phyloP scores from a whole-genome alignment of 805 yeast genomes.

The Komagataella pseudopastoris region DNA sequence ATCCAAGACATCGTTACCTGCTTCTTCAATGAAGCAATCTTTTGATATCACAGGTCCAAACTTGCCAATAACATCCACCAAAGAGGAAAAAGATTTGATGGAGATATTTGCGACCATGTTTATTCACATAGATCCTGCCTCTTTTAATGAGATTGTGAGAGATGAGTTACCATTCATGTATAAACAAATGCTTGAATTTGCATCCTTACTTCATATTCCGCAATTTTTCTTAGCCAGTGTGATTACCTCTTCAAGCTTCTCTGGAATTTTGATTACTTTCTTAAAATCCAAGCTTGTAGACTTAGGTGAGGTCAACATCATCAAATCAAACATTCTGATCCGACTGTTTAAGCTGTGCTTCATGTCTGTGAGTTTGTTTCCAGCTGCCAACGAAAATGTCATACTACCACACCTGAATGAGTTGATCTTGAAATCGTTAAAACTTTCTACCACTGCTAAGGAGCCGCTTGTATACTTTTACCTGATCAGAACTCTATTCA shows the following conservation, averaged over 20 bases:
- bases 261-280: constrained; percentile 70
- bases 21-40: constrained; percentile 17
- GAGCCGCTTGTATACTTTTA: constrained; percentile 89
- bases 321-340: constrained; percentile 68
- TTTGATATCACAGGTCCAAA: constrained; percentile 71
- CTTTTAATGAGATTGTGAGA: constrained; percentile 85
- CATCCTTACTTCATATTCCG: constrained; percentile 80
- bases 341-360: constrained; percentile 85
- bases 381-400: constrained; percentile 76
- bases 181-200: constrained; percentile 66
- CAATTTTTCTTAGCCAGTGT: constrained; percentile 92
- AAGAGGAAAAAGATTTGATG: constrained; percentile 92
- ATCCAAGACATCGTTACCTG: constrained; percentile 29
- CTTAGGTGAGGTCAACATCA: constrained; percentile 68
- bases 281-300: constrained; percentile 60
- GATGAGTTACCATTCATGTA: constrained; percentile 69
- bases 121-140: constrained; percentile 87
- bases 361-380: constrained; percentile 90
- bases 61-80: constrained; percentile 73
- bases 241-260: constrained; percentile 84
- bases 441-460: constrained; percentile 68
- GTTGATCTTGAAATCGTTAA: constrained; percentile 67
- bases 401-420: constrained; percentile 79
- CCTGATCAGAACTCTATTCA: constrained; percentile 73
- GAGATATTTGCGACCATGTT: constrained; percentile 90